These are phyloP conservation scores for Eucalyptus leucophloia DNA, from an alignment of 345 rosid genomes.

Conservation along the genomic window DNA sequence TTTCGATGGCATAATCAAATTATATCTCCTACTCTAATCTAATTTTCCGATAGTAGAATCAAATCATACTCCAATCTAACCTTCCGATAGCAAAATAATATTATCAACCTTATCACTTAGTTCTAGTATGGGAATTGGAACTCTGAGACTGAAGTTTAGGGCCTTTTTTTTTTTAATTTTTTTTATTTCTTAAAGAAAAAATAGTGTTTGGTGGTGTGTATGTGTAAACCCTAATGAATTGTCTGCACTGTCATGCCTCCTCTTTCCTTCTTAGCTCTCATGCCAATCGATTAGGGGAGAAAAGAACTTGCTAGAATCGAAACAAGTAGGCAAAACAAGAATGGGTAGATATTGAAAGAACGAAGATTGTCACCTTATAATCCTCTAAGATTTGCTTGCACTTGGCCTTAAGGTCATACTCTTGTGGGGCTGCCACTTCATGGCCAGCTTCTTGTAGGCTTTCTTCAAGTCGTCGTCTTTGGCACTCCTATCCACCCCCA, in stretches of 20 bases:
- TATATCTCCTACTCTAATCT: no score
- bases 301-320: background rate
- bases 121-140: no score
- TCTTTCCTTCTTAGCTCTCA: background rate
- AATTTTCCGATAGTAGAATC: no score
- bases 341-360: background rate
- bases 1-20: fast-evolving
- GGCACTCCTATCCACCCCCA: no score
- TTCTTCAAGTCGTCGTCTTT: no score
- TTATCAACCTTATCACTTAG: no score
- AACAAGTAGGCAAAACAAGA: background rate
- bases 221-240: background rate
- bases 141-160: no score
- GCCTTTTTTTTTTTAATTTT: fast-evolving
- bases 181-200: no score
- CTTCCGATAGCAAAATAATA: no score
- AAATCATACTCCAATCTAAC: no score
- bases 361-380: background rate
- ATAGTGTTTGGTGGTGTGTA: background rate
- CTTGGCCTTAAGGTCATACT: background rate
- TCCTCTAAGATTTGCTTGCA: background rate
- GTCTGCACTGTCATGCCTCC: fast-evolving
- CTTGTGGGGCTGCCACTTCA: background rate
- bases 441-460: background rate
- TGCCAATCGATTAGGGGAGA: background rate